Evolutionary conservation across 2,329 filamentous ascomycete species (phyloP), one percentile per base, ranked within the genome.

Genomic region (Teratosphaeria zuluensis): DNA sequence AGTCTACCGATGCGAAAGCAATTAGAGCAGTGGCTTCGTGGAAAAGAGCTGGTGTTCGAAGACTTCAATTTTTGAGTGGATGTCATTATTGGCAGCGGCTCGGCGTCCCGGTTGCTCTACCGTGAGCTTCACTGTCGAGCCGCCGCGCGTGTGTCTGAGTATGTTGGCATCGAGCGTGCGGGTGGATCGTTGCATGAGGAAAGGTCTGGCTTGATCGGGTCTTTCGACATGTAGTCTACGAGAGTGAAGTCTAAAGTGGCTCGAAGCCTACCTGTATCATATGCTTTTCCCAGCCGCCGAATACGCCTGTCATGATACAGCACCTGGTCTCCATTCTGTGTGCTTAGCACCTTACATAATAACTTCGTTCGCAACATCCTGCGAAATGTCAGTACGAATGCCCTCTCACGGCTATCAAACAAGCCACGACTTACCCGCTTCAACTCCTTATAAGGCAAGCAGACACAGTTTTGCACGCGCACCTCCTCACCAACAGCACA

Each of bases 401-500:
- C 51, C 57, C n/a, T 51, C 12, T 55, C 58, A n/a, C 51, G 21
- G 35, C 58, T 54, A 62, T 54, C 53, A 51, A 57, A 14, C 12
- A 28, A 53, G 21, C 54, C 56, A 55, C 42, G 46, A 82, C 88
- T 74, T 78, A 92, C 90, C 78, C 92, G 84, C 85, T 96, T 97
- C 74, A 99, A 77, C 78, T 97, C 94, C 83, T 99, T 99, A 77
- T 92, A 96, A 9, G 94, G 94, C 78, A 99, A 77, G 78, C 94
- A 97, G 61, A 99, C 86, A 74, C 94, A 99, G 78, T 99, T 97
- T 79, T 97, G 92, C 67, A 99, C 91, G 63, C 91, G 85, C 11
- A 97, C 87, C 76, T 97, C 94, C 69, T 99, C 94, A 3, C 88
- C 91, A 32, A 97, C 94, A 58, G 81, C 84, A 70, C 92, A 97